Percentiles rank a stretch among this genome's conserved stretches.
phyloP scores from a whole-genome alignment of 192 early-diverging fungal species.

The Diversispora epigaea region DNA sequence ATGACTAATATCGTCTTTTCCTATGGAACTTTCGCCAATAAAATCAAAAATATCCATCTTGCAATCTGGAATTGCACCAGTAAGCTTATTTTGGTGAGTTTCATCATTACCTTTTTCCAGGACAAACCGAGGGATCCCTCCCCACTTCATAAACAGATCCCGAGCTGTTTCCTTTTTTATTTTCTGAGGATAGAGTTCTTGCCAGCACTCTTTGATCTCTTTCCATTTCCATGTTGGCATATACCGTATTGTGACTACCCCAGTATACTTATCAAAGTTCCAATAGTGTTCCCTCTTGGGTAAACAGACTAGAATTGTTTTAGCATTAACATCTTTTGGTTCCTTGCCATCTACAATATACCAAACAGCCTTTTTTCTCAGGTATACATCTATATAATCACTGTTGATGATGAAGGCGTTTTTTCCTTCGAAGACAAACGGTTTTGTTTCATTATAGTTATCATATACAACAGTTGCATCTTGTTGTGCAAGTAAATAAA shows the following conservation, averaged over 20 bases:
- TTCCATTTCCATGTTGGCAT: neutral
- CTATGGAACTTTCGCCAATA: too few species aligned
- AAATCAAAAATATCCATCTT: neutral
- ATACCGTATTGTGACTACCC: neutral
- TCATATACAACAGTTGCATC: neutral
- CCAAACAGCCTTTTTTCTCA: neutral
- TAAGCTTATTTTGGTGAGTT: neutral
- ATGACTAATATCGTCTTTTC: constrained; percentile 2
- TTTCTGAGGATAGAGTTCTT: neutral
- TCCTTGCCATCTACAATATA: neutral
- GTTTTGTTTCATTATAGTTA: too few species aligned
- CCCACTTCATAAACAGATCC: neutral
- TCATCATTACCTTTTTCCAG: neutral
- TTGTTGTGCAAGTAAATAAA: neutral
- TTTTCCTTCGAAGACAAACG: neutral
- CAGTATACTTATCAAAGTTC: neutral
- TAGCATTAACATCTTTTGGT: neutral
- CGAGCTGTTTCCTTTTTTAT: neutral
- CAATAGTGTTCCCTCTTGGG: neutral
- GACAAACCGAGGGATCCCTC: constrained; percentile 10
- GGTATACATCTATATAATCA: neutral
- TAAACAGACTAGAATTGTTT: constrained; percentile 1
- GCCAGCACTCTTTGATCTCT: neutral
- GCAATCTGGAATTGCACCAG: neutral
- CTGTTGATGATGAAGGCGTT: neutral